Conservation (phyloP, 1,284 basidiomycete genomes). For the Sphagnurus paluster region DNA sequence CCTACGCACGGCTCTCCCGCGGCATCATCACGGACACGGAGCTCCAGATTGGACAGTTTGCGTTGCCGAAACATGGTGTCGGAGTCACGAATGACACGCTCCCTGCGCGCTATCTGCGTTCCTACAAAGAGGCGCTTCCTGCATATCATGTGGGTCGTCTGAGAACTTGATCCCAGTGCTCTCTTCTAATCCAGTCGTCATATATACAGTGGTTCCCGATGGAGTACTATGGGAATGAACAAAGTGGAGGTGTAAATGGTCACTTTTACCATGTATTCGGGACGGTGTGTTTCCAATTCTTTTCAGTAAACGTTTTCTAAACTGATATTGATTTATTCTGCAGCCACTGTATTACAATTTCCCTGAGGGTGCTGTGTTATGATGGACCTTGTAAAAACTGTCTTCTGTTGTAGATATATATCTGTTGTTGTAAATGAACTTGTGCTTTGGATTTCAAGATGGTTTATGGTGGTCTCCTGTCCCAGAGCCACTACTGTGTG, state of each 20-base stretch:
- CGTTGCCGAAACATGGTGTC: conserved; percentile 61
- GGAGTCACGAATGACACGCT: conserved; percentile 58
- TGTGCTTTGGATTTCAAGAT: not conserved
- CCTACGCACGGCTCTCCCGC: conserved; percentile 72
- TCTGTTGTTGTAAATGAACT: not conserved
- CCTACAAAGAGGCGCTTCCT: conserved; percentile 66
- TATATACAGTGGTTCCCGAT: conserved; percentile 69
- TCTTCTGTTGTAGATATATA: not conserved
- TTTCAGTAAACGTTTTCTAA: conserved; percentile 1
- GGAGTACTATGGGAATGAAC: conserved; percentile 60
- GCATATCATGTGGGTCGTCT: conserved; percentile 59
- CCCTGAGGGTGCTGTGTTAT: conserved; percentile 53
- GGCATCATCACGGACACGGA: conserved; percentile 77
- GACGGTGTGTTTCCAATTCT: conserved; percentile 44
- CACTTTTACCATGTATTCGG: conserved; percentile 78
- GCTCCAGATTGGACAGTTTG: conserved; percentile 80
- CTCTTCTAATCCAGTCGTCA: not conserved
- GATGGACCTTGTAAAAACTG: conserved; percentile 8
- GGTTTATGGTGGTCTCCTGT: too few species aligned
- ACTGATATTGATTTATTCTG: conserved; percentile 9
- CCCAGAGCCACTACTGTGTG: too few species aligned
- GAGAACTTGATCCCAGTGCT: conserved; percentile 3
- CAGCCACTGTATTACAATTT: conserved; percentile 71
- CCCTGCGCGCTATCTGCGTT: conserved; percentile 65
- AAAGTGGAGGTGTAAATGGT: conserved; percentile 58